Percentiles rank a stretch among this genome's conserved stretches.
Conservation (phyloP, 441 rosid genomes). For the Manihot esculenta region DNA sequence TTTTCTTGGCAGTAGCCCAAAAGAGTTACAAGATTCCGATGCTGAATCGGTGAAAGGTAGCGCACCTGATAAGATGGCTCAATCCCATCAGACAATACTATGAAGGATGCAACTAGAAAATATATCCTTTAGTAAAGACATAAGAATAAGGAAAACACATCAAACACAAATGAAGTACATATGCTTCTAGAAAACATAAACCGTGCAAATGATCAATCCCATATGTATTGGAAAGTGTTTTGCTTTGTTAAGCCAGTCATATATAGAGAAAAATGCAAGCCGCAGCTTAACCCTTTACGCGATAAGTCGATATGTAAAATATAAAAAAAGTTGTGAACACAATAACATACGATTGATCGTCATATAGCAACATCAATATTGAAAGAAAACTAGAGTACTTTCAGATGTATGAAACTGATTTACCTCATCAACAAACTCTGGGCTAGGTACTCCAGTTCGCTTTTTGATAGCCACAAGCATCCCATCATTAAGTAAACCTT, state of each 20-base stretch:
- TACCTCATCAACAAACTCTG: conserved; percentile 60
- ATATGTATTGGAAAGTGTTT: not conserved
- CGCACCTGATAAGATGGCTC: conserved; percentile 44
- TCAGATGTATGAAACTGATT: conserved; percentile 1
- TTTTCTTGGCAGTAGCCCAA: conserved; percentile 63
- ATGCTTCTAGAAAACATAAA: no score
- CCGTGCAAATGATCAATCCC: not conserved
- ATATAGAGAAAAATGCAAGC: conserved; percentile 4
- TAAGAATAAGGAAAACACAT: conserved; percentile 6
- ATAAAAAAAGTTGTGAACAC: conserved; percentile 10
- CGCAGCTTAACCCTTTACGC: not conserved
- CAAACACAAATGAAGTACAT: conserved; percentile 12
- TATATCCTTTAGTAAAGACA: conserved; percentile 12
- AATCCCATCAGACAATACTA: conserved; percentile 23
- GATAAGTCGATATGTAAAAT: not conserved
- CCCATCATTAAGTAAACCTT: conserved; percentile 62
- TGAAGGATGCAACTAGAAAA: conserved; percentile 21
- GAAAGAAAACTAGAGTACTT: conserved; percentile 1
- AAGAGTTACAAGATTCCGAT: conserved; percentile 58
- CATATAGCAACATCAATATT: conserved; percentile 1
- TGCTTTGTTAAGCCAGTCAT: not conserved
- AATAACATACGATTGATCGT: conserved; percentile 1
- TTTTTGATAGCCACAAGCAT: conserved; percentile 58
- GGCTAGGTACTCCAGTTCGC: conserved; percentile 40
- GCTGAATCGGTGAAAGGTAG: conserved; percentile 57